phyloP scores from a whole-genome alignment of 169 alveolate species.

The Cyclospora cayetanensis region DNA sequence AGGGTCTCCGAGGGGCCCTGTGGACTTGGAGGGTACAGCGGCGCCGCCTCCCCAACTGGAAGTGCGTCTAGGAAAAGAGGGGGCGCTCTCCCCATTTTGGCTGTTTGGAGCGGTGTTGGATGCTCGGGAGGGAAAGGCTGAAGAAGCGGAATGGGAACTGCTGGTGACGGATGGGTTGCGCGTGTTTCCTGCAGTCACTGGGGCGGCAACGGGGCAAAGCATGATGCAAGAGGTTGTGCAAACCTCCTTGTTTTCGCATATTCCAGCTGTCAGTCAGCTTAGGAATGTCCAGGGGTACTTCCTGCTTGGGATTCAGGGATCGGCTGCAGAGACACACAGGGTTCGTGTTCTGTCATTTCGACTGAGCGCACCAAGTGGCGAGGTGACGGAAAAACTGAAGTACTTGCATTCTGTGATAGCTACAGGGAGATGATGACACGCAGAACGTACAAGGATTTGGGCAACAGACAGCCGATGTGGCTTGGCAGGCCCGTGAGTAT shows the following conservation, averaged over 20 bases:
- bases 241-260: neutral
- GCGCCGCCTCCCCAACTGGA: no score
- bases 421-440: neutral
- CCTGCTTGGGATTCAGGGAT: neutral
- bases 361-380: neutral
- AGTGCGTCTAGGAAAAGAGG: neutral
- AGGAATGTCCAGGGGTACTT: conserved; percentile 1
- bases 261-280: neutral
- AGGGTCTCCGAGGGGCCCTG: no score
- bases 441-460: no score
- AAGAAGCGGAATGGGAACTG: conserved; percentile 15
- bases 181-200: neutral
- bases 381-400: neutral
- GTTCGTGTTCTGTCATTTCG: neutral
- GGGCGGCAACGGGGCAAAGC: neutral
- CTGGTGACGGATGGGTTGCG: neutral
- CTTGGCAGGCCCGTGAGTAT: no score
- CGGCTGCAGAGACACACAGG: neutral
- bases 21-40: no score
- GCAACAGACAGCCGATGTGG: no score
- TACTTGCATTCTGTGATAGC: neutral
- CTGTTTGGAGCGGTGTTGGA: neutral
- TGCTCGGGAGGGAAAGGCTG: neutral
- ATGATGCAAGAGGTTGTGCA: neutral
- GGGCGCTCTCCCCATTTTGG: conserved; percentile 21